These are phyloP conservation scores for Myrmaecium sp. DNA, from an alignment of 2,329 filamentous ascomycete genomes.

Conservation along the genomic window DNA sequence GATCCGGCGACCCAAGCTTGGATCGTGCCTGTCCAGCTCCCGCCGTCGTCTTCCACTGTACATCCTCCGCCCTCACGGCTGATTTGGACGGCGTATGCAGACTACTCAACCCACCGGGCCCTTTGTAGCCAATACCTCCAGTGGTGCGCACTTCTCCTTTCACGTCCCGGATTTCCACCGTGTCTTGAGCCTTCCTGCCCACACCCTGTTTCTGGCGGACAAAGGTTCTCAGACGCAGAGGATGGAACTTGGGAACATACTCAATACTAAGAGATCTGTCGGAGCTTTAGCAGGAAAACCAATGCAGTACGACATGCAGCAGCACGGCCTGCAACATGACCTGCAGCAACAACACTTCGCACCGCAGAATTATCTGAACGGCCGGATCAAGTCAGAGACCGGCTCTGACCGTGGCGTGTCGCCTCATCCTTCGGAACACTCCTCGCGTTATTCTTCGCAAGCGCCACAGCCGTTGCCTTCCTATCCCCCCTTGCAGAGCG, in stretches of 20 bases:
- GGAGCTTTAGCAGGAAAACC: slow-evolving; percentile 18
- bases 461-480: slow-evolving; percentile 34
- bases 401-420: slow-evolving; percentile 41
- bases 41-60: no score
- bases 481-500: slow-evolving; percentile 30
- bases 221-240: slow-evolving; percentile 7
- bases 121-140: slow-evolving; percentile 10
- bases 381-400: slow-evolving; percentile 38
- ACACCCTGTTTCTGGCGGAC: slow-evolving; percentile 6
- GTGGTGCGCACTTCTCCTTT: slow-evolving; percentile 15
- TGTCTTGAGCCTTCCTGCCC: slow-evolving; percentile 9
- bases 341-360: slow-evolving; percentile 25
- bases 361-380: slow-evolving; percentile 30
- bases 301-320: slow-evolving; percentile 21
- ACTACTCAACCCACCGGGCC: slow-evolving; percentile 10
- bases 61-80: no score
- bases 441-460: slow-evolving; percentile 40
- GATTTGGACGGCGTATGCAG: slow-evolving; percentile 3
- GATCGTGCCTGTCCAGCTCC: slow-evolving; percentile 1
- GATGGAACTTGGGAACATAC: slow-evolving; percentile 25
- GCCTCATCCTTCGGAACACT: slow-evolving; percentile 37
- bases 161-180: slow-evolving; percentile 2
- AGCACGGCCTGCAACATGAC: slow-evolving; percentile 25
- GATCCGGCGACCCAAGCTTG: slow-evolving; percentile 12
- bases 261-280: slow-evolving; percentile 25